Evolutionary conservation across 805 yeast genomes (phyloP).

Genomic region (Cephaloascus fragrans): DNA sequence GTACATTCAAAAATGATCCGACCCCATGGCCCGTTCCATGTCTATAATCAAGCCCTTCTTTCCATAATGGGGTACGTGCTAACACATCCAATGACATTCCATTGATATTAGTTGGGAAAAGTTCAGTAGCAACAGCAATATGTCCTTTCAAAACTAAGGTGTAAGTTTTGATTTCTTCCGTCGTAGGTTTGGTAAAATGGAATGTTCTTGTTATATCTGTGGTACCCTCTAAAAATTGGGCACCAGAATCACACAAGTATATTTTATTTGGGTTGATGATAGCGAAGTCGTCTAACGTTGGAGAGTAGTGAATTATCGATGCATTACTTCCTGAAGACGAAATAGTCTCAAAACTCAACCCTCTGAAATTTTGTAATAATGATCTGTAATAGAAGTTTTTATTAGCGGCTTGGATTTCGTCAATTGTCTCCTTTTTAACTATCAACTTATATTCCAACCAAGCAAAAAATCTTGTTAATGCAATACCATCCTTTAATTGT

Average conservation of each 20-base stretch:
- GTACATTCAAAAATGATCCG: constrained; percentile 87
- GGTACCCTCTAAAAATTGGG: constrained; percentile 89
- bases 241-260: constrained; percentile 82
- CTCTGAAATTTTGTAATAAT: constrained; percentile 45
- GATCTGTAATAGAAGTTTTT: constrained; percentile 48
- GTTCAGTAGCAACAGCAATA: constrained; percentile 70
- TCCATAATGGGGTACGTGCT: constrained; percentile 79
- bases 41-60: constrained; percentile 72
- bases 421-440: constrained; percentile 27
- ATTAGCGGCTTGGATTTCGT: constrained; percentile 54
- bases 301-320: constrained; percentile 69
- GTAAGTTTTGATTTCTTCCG: constrained; percentile 55
- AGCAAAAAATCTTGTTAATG: constrained; percentile 61
- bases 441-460: constrained; percentile 67
- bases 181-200: constrained; percentile 49
- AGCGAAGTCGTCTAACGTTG: constrained; percentile 47
- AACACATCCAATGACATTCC: constrained; percentile 72
- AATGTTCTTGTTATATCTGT: constrained; percentile 91
- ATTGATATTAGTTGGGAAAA: constrained; percentile 67
- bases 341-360: constrained; percentile 68
- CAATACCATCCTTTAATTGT: constrained; percentile 78
- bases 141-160: constrained; percentile 90
- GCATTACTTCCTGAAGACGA: constrained; percentile 71
- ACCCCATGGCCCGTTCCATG: constrained; percentile 99
- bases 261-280: constrained; percentile 58